Percentiles rank a stretch among this genome's conserved stretches.
Conservation (phyloP, 2,329 filamentous ascomycete species). For the Bimuria novae-zelandiae region DNA sequence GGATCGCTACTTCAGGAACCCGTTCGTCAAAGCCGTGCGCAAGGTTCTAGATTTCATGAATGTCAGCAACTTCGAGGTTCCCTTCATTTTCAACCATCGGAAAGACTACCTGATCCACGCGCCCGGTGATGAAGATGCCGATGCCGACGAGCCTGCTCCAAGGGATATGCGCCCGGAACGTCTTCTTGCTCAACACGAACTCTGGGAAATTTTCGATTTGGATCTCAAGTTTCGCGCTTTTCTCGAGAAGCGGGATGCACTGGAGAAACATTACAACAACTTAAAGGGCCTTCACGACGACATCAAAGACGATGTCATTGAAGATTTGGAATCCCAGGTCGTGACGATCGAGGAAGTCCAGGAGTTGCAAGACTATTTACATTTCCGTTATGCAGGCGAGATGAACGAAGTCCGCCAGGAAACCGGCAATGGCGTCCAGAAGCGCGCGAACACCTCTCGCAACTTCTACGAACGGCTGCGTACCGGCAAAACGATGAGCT, state of each 20-base stretch:
- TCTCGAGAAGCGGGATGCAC: constrained; percentile 85
- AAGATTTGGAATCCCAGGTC: constrained; percentile 79
- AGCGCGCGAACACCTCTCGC: constrained; percentile 80
- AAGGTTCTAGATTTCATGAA: constrained; percentile 97
- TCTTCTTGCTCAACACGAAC: constrained; percentile 85
- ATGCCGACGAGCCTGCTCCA: constrained; percentile 70
- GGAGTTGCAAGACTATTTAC: constrained; percentile 93
- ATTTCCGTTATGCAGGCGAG: constrained; percentile 87
- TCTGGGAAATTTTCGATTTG: constrained; percentile 93
- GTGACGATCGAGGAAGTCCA: constrained; percentile 93
- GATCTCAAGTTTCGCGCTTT: constrained; percentile 95
- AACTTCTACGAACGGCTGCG: constrained; percentile 84
- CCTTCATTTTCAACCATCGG: constrained; percentile 96
- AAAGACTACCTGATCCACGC: constrained; percentile 96
- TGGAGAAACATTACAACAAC: constrained; percentile 78
- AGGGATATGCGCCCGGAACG: constrained; percentile 81
- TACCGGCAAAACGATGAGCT: constrained; percentile 71
- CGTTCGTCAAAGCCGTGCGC: constrained; percentile 84
- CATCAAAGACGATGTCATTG: constrained; percentile 74
- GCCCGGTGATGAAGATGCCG: constrained; percentile 66
- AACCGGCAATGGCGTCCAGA: constrained; percentile 69
- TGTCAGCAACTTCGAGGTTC: constrained; percentile 90
- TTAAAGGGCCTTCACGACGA: constrained; percentile 63
- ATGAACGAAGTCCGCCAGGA: constrained; percentile 77
- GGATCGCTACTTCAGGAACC: constrained; percentile 71